Base-by-base conservation (phyloP, 2,329 filamentous ascomycete species). In the Xylariaceae sp. region DNA sequence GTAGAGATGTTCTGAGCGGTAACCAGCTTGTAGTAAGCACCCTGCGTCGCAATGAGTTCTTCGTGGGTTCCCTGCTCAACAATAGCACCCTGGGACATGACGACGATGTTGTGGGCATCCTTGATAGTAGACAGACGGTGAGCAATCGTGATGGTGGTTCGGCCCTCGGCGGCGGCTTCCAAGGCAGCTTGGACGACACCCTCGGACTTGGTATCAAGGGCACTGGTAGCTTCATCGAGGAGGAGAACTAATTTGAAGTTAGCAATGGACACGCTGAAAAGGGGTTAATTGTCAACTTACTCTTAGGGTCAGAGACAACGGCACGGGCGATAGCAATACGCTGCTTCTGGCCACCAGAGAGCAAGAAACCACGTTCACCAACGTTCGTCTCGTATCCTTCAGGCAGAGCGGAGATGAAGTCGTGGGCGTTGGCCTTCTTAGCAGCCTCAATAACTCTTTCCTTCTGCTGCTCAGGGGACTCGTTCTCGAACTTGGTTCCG, bases 341-440 rank as follows among this genome's bases (percentile, higher is more conserved):
- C 75, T 97, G 94, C 74, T 97, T 96, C 75, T 99, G 94, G 41
- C 94, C 94, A 72, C 94, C 94, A 57, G 90, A 96, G 7, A 99
- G 81, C 55, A 97, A 77, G 72, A 96, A 96, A 8, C 94, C 94
- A 63, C 92, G 88, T 74, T 97, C 92, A 58, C 94, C 94, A n/a
- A 97, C 93, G 65, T 95, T 87, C 0, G 94, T 97, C 65, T 96
- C 84, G 68, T 97, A 97, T 1, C 89, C 89, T 66, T 97, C 89
- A 0, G 94, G 92, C 1, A 97, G 82, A 10, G 81, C 76, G 4
- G 79, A 83, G 65, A 99, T 88, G 71, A 99, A 99, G 65, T 96
- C 92, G 71, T 97, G 92, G 0, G 93, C 93, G 67, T 97, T 97
- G 11, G 94, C 89, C 81, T 89, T 95, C 73, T 86, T 89, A 7